Conservation (phyloP, 179 eudicot genomes). For the Camellia oleifera region DNA sequence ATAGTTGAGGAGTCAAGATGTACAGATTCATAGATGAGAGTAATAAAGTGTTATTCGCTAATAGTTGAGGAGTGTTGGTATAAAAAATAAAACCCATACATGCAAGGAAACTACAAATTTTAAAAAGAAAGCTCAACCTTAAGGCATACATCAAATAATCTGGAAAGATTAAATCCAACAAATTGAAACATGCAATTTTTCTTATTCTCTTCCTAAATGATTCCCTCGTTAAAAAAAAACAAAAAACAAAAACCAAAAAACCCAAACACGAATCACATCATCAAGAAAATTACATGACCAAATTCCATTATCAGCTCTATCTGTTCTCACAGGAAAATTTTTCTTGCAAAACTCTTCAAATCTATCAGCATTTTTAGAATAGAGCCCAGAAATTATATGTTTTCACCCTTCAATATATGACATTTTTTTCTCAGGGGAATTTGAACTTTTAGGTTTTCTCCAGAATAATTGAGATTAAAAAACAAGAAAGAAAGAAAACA, state of each 20-base stretch:
- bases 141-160: background rate
- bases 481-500: background rate
- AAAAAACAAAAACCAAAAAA: too few relatives aligned
- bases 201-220: background rate
- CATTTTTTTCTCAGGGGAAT: background rate
- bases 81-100: background rate
- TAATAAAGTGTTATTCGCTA: too few relatives aligned
- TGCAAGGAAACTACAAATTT: background rate
- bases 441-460: background rate
- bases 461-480: background rate
- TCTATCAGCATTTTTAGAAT: too few relatives aligned
- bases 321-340: background rate
- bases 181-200: background rate
- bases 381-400: too few relatives aligned
- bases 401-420: background rate
- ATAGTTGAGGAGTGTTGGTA: too few relatives aligned
- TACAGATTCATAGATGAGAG: too few relatives aligned
- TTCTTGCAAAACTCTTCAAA: background rate
- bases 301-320: background rate
- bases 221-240: background rate
- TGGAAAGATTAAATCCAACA: background rate
- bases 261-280: background rate
- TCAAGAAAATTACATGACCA: too few relatives aligned
- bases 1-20: too few relatives aligned
- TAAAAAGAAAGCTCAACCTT: background rate